Base-by-base conservation (phyloP, 2,329 filamentous ascomycete species). In the Albifimbria verrucaria region DNA sequence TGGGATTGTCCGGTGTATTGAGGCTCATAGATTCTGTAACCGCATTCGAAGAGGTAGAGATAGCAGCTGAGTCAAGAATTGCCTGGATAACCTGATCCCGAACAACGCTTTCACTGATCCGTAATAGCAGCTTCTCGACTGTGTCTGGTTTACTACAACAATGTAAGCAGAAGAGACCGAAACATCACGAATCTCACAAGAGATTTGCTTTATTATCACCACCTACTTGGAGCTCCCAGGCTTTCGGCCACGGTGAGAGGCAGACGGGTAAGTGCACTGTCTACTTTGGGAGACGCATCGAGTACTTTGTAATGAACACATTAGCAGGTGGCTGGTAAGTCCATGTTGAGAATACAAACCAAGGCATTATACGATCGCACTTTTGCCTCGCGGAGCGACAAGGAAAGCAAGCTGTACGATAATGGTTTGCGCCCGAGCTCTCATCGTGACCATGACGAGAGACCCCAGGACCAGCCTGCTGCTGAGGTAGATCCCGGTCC, bases 101-200 rank as follows among this genome's bases (percentile, higher is more conserved):
- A 22, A 61, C 53, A 17, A 58, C 51, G 3, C 60, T 61, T 25
- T 65, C 60, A 48, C 59, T 62, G 42, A 62, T 61, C 3, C 59
- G 60, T 15, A 58, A 57, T 5, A 65, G 55, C 24, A 66, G 60
- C 46, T 64, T 64, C 46, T 65, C 62, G 7, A 64, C 58, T 11
- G 60, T 63, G 49, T 57, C 59, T 24, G 59, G 57, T 39, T 58
- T 61, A 24, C 48, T 39, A 6, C 4, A 6, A 17, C 5, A 12
- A 15, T 39, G 12, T 39, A 6, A 39, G 32, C 12, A 39, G 5
- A 39, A 39, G 4, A 6, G 32, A 5, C 32, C 5, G 4, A 17
- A n/a, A 12, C 5, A 39, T 39, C 32, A 39, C 32, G 12, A 6
- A n/a, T 54, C 32, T 48, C 39, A 48, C 52, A 61, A 57, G 4